These are phyloP conservation scores for Fusarium sp. DNA, from an alignment of 2,329 filamentous ascomycete species.

Conservation along the genomic window DNA sequence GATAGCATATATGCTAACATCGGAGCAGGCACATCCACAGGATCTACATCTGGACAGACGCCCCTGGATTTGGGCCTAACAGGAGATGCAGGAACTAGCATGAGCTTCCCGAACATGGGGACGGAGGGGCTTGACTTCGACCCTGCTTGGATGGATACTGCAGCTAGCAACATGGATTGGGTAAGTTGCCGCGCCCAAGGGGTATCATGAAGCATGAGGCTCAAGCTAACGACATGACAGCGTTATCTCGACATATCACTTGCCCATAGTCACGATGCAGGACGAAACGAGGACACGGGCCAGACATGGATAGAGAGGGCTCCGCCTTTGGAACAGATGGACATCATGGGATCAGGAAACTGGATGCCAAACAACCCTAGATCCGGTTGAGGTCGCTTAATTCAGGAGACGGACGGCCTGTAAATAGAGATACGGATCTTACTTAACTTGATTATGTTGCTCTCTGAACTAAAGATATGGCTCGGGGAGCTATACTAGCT, in stretches of 20 bases:
- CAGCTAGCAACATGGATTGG: constrained; percentile 54
- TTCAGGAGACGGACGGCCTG: background rate
- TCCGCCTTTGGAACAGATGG: constrained; percentile 43
- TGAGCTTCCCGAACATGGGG: constrained; percentile 39
- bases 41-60: constrained; percentile 35
- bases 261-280: constrained; percentile 48
- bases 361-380: constrained; percentile 34
- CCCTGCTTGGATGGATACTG: constrained; percentile 52
- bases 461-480: constrained; percentile 11
- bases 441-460: constrained; percentile 3
- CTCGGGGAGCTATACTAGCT: constrained; percentile 6
- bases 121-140: constrained; percentile 48
- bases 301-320: constrained; percentile 49
- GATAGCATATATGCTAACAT: constrained; percentile 31
- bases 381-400: constrained; percentile 14
- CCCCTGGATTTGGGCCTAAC: constrained; percentile 39
- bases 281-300: constrained; percentile 43
- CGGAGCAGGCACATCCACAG: constrained; percentile 28
- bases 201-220: background rate
- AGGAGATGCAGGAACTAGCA: constrained; percentile 33
- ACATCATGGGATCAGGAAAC: constrained; percentile 41
- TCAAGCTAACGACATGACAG: constrained; percentile 36
- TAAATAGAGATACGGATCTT: constrained; percentile 11
- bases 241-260: constrained; percentile 52
- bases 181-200: constrained; percentile 44